These are phyloP conservation scores for Quercus phellos DNA, from an alignment of 331 rosid species.

Conservation along the genomic window DNA sequence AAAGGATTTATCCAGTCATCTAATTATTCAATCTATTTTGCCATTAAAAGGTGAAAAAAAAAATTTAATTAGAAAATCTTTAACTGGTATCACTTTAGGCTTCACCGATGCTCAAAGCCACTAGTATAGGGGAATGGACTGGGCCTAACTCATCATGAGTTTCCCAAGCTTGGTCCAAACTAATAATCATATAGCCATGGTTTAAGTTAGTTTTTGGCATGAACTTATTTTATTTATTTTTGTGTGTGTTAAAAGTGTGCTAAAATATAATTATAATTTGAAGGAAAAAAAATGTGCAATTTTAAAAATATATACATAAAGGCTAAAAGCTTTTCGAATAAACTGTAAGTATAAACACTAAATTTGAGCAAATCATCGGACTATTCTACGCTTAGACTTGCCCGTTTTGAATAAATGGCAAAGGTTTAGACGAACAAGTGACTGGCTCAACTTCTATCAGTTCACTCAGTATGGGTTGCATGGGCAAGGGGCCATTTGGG, in stretches of 20 bases:
- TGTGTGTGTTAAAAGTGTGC: too few species aligned
- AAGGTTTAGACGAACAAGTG: neutral
- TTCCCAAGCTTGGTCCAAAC: neutral
- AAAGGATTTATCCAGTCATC: neutral
- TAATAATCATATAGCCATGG: neutral
- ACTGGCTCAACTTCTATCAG: too few species aligned
- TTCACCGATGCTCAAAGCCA: neutral
- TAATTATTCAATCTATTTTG: neutral
- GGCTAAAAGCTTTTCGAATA: too few species aligned
- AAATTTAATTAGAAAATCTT: neutral
- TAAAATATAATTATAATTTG: too few species aligned
- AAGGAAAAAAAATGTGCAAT: too few species aligned
- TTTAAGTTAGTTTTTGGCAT: neutral
- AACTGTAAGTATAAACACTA: too few species aligned
- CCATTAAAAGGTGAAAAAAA: neutral
- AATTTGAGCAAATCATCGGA: neutral
- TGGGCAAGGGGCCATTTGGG: too few species aligned
- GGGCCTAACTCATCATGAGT: too few species aligned
- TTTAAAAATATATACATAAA: too few species aligned
- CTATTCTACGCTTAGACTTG: neutral
- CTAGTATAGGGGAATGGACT: neutral
- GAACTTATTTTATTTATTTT: too few species aligned
- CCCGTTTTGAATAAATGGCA: neutral
- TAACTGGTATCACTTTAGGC: neutral
- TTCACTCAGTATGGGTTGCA: too few species aligned